Percentiles rank a stretch among this genome's conserved stretches.
phyloP scores from a whole-genome alignment of 2,329 filamentous ascomycete species.

The Xylariaceae sp. region DNA sequence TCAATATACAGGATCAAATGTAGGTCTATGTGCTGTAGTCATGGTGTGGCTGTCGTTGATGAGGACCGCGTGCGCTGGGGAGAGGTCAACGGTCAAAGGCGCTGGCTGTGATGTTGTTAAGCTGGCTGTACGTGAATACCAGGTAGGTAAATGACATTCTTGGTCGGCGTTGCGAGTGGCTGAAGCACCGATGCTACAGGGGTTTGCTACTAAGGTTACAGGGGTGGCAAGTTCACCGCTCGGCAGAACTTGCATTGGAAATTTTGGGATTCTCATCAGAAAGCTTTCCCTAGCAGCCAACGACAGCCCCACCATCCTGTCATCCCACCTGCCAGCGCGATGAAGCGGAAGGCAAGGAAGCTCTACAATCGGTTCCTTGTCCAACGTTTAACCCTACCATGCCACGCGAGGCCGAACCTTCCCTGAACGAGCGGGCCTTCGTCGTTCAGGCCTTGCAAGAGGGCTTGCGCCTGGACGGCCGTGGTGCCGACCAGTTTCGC shows the following conservation, averaged over 20 bases:
- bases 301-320: conserved; percentile 24
- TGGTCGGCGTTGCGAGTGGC: conserved; percentile 5
- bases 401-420: conserved; percentile 90
- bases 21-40: conserved; percentile 76
- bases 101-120: too few relatives aligned
- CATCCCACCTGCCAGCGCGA: conserved; percentile 11
- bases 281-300: conserved; percentile 17
- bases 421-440: conserved; percentile 83
- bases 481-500: conserved; percentile 75
- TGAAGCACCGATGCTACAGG: conserved; percentile 1
- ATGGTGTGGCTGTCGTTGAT: conserved; percentile 32
- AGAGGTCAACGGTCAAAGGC: too few relatives aligned
- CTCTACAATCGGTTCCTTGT: not conserved
- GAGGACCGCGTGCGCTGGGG: not conserved
- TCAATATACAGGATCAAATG: conserved; percentile 79
- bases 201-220: too few relatives aligned
- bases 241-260: conserved; percentile 40
- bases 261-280: conserved; percentile 4
- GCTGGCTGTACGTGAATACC: not conserved
- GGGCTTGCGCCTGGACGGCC: conserved; percentile 78
- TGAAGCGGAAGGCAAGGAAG: conserved; percentile 12
- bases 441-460: conserved; percentile 77
- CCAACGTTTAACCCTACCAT: conserved; percentile 51
- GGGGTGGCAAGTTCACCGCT: conserved; percentile 37
- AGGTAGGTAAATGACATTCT: not conserved